These are phyloP conservation scores for Ceratopteris richardii DNA, from an alignment of 75 land plant species.

Conservation along the genomic window DNA sequence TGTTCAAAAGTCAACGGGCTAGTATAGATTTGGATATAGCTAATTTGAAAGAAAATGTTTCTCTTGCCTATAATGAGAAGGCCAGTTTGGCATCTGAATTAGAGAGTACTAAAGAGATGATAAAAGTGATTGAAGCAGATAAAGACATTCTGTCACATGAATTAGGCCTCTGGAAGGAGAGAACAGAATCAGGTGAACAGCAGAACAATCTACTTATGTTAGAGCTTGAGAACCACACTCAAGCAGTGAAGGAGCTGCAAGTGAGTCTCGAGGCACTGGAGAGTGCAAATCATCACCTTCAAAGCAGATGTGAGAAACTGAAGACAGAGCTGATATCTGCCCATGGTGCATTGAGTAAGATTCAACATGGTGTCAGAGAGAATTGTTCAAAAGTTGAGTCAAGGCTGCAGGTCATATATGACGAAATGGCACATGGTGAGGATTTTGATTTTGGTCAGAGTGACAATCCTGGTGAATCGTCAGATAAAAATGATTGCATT, in stretches of 20 bases:
- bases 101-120: neutral
- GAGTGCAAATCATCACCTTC: neutral
- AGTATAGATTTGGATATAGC: neutral
- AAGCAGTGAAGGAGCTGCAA: neutral
- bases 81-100: neutral
- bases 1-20: too few species aligned
- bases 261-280: neutral
- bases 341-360: neutral
- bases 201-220: neutral
- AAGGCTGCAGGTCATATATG: neutral
- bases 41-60: neutral
- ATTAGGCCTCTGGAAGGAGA: neutral
- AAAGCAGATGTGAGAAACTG: neutral
- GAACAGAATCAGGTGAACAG: neutral
- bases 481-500: too few species aligned
- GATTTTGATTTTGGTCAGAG: neutral
- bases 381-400: neutral
- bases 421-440: neutral
- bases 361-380: neutral
- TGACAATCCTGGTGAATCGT: too few species aligned
- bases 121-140: neutral
- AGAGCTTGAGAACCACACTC: neutral
- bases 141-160: neutral
- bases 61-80: conserved; percentile 1
- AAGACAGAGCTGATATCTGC: conserved; percentile 1